phyloP scores from a whole-genome alignment of 192 early-diverging fungal genomes.

The Kickxella alabastrina region DNA sequence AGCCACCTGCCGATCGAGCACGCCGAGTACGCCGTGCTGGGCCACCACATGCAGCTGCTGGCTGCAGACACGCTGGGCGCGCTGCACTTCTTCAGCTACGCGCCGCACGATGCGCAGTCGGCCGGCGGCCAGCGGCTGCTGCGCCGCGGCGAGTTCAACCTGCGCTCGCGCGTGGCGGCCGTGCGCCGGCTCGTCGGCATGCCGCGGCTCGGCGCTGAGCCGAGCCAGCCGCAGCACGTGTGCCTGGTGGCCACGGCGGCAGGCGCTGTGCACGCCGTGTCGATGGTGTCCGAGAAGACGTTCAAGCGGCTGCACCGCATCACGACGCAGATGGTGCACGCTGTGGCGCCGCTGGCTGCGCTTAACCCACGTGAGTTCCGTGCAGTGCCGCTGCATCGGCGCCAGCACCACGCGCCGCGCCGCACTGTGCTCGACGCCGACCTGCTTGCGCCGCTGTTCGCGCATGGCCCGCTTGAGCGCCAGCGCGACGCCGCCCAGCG shows the following conservation, averaged over 20 bases:
- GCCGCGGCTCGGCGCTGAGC: slow-evolving; percentile 10
- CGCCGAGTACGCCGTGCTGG: slow-evolving; percentile 75
- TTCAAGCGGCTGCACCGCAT: slow-evolving; percentile 86
- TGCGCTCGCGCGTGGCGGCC: slow-evolving; percentile 70
- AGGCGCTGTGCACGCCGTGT: slow-evolving; percentile 21
- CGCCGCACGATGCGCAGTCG: slow-evolving; percentile 86
- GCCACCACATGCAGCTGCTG: slow-evolving; percentile 70
- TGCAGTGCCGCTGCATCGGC: slow-evolving; percentile 55
- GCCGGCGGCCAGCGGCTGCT: slow-evolving; percentile 84
- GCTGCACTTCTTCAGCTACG: slow-evolving; percentile 78
- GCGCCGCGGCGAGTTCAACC: slow-evolving; percentile 82
- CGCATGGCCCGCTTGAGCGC: slow-evolving; percentile 58
- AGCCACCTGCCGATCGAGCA: slow-evolving; percentile 65
- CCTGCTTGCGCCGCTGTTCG: slow-evolving; percentile 67
- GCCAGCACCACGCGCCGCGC: slow-evolving; percentile 68
- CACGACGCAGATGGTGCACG: slow-evolving; percentile 79
- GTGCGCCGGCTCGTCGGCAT: slow-evolving; percentile 58
- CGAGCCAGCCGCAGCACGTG: slow-evolving; percentile 36
- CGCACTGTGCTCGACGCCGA: slow-evolving; percentile 84
- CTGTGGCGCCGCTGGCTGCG: slow-evolving; percentile 77
- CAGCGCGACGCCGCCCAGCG: slow-evolving; percentile 87
- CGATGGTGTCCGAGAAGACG: slow-evolving; percentile 80
- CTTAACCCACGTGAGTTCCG: slow-evolving; percentile 90
- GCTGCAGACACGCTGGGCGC: slow-evolving; percentile 71
- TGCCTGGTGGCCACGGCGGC: slow-evolving; percentile 51